phyloP scores from a whole-genome alignment of 257 asterid genomes.

The Gentiana straminea region DNA sequence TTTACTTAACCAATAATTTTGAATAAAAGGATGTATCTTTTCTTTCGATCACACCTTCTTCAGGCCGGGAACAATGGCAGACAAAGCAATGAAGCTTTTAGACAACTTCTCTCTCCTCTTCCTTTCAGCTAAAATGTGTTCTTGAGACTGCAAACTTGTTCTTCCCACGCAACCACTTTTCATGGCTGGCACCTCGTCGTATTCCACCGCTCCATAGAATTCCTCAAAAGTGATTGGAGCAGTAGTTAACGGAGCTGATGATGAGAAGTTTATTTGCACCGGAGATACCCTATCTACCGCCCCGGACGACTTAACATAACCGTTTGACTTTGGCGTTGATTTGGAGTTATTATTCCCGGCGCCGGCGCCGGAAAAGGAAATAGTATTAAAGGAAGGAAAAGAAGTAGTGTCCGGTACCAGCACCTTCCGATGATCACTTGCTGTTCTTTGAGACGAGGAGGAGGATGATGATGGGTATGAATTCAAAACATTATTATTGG shows the following conservation, averaged over 20 bases:
- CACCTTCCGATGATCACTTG: neutral
- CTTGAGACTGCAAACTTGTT: conserved; percentile 14
- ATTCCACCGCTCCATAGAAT: neutral
- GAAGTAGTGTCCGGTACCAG: neutral
- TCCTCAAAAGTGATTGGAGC: conserved; percentile 3
- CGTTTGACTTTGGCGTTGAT: neutral
- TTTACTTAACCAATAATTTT: too few relatives aligned
- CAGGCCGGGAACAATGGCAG: conserved; percentile 19
- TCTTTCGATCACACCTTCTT: conserved; percentile 11
- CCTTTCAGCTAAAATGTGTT: conserved; percentile 19
- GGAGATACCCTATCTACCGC: conserved; percentile 1
- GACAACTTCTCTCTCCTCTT: conserved; percentile 17
- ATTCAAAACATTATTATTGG: neutral
- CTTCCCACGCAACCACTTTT: conserved; percentile 8
- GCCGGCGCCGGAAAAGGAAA: neutral
- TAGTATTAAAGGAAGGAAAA: neutral
- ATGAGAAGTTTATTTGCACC: conserved; percentile 6
- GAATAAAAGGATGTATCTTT: too few relatives aligned
- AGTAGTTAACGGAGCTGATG: neutral
- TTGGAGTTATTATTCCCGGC: neutral
- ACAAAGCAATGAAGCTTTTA: conserved; percentile 11
- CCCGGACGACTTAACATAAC: neutral
- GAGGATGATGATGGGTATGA: neutral
- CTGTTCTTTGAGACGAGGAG: neutral
- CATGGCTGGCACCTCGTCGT: neutral